Percentiles rank a stretch among this genome's conserved stretches.
phyloP scores from a whole-genome alignment of 2,329 filamentous ascomycete species.

The Colletotrichum falcatum region DNA sequence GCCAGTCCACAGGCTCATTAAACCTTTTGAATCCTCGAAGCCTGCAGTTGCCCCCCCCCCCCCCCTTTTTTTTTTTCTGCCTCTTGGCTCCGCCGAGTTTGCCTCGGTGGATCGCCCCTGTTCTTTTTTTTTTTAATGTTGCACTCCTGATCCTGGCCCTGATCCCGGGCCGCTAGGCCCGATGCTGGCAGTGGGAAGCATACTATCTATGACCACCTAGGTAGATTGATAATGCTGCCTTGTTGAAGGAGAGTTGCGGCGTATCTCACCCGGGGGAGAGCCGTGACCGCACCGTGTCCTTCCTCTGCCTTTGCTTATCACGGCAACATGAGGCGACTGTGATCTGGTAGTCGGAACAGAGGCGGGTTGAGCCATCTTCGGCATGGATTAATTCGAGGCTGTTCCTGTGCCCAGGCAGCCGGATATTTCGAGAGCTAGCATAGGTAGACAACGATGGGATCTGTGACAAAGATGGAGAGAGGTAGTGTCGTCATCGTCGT shows the following conservation, averaged over 20 bases:
- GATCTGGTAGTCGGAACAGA: conserved; percentile 15
- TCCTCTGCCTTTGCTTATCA: background rate
- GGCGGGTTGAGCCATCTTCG: conserved; percentile 10
- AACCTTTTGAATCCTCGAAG: conserved; percentile 29
- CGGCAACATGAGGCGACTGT: conserved; percentile 10
- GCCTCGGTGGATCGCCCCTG: background rate
- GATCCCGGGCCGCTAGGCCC: background rate
- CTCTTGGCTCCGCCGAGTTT: conserved; percentile 6
- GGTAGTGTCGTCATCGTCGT: background rate
- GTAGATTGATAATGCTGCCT: background rate
- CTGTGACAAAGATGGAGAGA: background rate
- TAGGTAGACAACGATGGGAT: background rate
- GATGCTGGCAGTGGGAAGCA: background rate
- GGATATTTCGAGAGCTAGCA: background rate
- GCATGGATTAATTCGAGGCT: conserved; percentile 3
- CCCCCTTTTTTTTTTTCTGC: background rate
- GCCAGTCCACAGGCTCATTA: conserved; percentile 37
- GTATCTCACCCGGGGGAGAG: background rate
- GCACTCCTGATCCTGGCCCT: conserved; percentile 5
- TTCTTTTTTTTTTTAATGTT: background rate
- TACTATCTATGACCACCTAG: too few species aligned
- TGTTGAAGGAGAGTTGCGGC: background rate
- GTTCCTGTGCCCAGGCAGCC: background rate
- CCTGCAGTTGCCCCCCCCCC: conserved; percentile 6
- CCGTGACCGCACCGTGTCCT: conserved; percentile 2